Evolutionary conservation across 805 yeast genomes (phyloP).

Genomic region (Barnettozyma californica): DNA sequence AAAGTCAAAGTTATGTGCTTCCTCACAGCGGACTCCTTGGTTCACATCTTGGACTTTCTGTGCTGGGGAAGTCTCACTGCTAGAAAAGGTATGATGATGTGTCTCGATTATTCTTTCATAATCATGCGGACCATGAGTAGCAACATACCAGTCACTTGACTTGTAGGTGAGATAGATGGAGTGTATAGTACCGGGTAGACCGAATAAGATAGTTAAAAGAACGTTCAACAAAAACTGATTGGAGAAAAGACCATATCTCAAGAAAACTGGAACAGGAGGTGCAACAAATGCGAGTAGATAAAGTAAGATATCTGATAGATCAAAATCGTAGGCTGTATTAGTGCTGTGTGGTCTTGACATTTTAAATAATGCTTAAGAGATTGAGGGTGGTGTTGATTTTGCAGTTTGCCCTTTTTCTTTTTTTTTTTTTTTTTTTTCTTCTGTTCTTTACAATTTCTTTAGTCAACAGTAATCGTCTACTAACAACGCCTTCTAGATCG

Average conservation of each 20-base stretch:
- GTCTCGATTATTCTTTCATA: conserved; percentile 20
- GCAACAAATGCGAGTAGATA: conserved; percentile 55
- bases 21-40: not conserved
- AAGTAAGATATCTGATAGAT: conserved; percentile 45
- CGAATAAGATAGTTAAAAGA: conserved; percentile 64
- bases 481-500: too few species aligned
- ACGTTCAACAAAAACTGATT: conserved; percentile 54
- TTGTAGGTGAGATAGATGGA: conserved; percentile 38
- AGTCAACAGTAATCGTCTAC: too few species aligned
- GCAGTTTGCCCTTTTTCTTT: not conserved
- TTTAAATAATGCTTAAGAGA: too few species aligned
- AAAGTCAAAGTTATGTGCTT: not conserved
- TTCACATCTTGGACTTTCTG: not conserved
- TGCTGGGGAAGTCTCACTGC: not conserved
- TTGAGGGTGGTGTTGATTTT: not conserved
- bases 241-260: conserved; percentile 56
- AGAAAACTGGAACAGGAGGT: conserved; percentile 72
- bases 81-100: not conserved
- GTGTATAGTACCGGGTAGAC: conserved; percentile 69
- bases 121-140: conserved; percentile 7
- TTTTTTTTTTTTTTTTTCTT: not conserved
- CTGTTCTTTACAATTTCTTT: too few species aligned
- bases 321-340: conserved; percentile 12
- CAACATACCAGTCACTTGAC: not conserved
- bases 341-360: not conserved